A percentile compares a stretch with the other conserved stretches of the same genome.
Evolutionary conservation across 2,329 filamentous ascomycete genomes (phyloP).

Genomic region (Penicillium sp.): DNA sequence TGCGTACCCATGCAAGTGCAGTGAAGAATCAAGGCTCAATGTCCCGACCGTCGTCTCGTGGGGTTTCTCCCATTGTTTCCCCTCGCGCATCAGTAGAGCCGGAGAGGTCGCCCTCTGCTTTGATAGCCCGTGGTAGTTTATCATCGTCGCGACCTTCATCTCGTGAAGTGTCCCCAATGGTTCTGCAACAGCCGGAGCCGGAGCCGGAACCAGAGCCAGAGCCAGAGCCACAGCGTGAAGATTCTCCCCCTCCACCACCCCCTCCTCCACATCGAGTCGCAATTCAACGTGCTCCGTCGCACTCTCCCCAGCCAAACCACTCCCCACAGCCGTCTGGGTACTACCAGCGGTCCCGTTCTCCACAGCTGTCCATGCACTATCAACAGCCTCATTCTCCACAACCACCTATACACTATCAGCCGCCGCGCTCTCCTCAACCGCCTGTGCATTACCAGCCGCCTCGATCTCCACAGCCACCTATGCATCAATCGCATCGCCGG

Average conservation of each 20-base stretch:
- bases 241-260: conserved; percentile 80
- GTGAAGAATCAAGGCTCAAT: conserved; percentile 43
- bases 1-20: conserved; percentile 43
- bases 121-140: conserved; percentile 20
- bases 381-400: conserved; percentile 9
- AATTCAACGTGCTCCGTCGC: conserved; percentile 47
- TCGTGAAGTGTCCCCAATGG: conserved; percentile 29
- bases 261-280: conserved; percentile 75
- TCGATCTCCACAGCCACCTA: conserved; percentile 11
- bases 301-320: conserved; percentile 14
- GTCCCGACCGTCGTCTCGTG: conserved; percentile 35
- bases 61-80: conserved; percentile 30
- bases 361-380: conserved; percentile 16
- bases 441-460: conserved; percentile 16
- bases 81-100: conserved; percentile 29
- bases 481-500: conserved; percentile 6
- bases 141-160: conserved; percentile 31
- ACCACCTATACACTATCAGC: conserved; percentile 20
- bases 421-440: conserved; percentile 10
- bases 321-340: conserved; percentile 20
- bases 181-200: not conserved
- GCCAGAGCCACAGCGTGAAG: conserved; percentile 57
- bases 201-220: conserved; percentile 33
- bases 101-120: conserved; percentile 21
- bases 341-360: conserved; percentile 5